Conservation (phyloP, 768 basidiomycete species). For the Mycena haematopus region DNA sequence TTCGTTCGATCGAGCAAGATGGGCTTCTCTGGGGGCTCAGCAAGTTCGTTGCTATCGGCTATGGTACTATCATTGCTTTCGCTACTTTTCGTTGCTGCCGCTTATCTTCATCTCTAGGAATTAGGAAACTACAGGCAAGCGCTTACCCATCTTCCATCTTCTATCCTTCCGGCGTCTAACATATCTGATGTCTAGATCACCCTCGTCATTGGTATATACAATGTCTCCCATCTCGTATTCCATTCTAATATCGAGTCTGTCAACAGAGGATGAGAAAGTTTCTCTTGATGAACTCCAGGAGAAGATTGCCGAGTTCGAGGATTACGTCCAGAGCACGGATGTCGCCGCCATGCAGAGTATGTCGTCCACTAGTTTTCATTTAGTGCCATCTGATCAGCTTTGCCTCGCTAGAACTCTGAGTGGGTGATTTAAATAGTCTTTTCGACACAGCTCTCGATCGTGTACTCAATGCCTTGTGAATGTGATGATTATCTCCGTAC, state of each 20-base stretch:
- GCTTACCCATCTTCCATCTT: slow-evolving; percentile 56
- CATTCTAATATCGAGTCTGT: slow-evolving; percentile 9
- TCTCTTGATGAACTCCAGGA: slow-evolving; percentile 95
- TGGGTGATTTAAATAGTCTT: slow-evolving; percentile 9
- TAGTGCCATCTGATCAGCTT: neutral
- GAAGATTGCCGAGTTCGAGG: slow-evolving; percentile 82
- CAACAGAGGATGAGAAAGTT: slow-evolving; percentile 91
- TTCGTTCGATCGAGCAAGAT: slow-evolving; percentile 85
- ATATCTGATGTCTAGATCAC: slow-evolving; percentile 46
- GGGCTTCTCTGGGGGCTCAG: slow-evolving; percentile 97
- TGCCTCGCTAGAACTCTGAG: slow-evolving; percentile 29
- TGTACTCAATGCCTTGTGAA: slow-evolving; percentile 18
- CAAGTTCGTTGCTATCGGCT: slow-evolving; percentile 92
- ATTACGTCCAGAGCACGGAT: slow-evolving; percentile 91
- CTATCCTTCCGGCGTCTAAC: slow-evolving; percentile 42
- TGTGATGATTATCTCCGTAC: slow-evolving; percentile 20
- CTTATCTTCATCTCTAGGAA: slow-evolving; percentile 48
- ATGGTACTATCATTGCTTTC: slow-evolving; percentile 43
- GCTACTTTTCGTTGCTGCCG: slow-evolving; percentile 1
- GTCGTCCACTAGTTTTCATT: slow-evolving; percentile 31
- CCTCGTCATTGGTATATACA: slow-evolving; percentile 58
- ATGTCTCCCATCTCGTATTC: neutral
- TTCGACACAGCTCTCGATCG: slow-evolving; percentile 13
- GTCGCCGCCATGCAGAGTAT: slow-evolving; percentile 93
- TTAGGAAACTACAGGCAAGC: slow-evolving; percentile 80